These are phyloP conservation scores for Backusella australiensis DNA, from an alignment of 192 early-diverging fungal genomes.

Conservation along the genomic window DNA sequence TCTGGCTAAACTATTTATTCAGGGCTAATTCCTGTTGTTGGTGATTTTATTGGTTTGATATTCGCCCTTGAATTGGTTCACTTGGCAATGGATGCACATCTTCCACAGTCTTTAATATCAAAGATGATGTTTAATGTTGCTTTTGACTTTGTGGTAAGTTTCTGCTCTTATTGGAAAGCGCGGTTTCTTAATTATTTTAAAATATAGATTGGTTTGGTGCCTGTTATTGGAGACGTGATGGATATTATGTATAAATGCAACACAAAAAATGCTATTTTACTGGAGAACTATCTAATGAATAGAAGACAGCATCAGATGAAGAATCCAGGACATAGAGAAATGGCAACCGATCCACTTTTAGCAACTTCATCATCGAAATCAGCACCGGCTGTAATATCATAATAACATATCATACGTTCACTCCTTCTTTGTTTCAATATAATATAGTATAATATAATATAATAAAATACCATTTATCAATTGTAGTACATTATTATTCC, in stretches of 20 bases:
- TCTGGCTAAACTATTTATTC: neutral
- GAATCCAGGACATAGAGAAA: neutral
- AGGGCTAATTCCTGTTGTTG: slow-evolving; percentile 47
- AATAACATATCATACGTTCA: neutral
- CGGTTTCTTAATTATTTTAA: neutral
- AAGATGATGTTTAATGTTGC: slow-evolving; percentile 43
- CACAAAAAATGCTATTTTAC: slow-evolving; percentile 43
- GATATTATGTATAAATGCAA: slow-evolving; percentile 53
- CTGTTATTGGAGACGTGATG: slow-evolving; percentile 41
- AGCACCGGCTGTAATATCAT: neutral
- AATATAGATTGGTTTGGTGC: slow-evolving; percentile 43
- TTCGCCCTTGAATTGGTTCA: slow-evolving; percentile 36
- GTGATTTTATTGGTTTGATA: slow-evolving; percentile 39
- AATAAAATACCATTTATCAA: neutral
- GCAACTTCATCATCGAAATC: neutral
- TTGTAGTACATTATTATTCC: neutral
- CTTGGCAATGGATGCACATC: slow-evolving; percentile 38
- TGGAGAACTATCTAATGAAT: slow-evolving; percentile 36
- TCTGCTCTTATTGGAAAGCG: neutral
- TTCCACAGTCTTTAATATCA: slow-evolving; percentile 32
- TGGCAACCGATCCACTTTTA: neutral
- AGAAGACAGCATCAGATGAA: neutral
- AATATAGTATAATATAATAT: neutral
- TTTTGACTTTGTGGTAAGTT: slow-evolving; percentile 45
- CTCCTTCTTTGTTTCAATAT: neutral